Conservation (phyloP, 352 stramenopile genomes). For the Plasmopara viticola region DNA sequence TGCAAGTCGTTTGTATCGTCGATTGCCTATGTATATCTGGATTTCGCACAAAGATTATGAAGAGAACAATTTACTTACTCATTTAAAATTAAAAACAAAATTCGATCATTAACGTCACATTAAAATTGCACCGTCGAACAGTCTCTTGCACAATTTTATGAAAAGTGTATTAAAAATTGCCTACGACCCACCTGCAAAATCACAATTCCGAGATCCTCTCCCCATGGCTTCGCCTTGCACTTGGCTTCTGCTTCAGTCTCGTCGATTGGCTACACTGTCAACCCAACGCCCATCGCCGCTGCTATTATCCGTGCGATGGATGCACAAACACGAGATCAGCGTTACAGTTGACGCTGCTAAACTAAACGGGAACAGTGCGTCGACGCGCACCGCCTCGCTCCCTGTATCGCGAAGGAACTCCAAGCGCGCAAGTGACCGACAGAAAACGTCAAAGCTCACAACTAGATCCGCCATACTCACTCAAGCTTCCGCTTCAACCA, state of each 20-base stretch:
- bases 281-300: conserved; percentile 7
- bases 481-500: conserved; percentile 3
- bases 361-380: conserved; percentile 14
- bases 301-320: conserved; percentile 12
- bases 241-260: conserved; percentile 18
- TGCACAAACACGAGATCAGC: conserved; percentile 11
- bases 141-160: too few relatives aligned
- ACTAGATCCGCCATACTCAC: conserved; percentile 1
- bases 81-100: too few relatives aligned
- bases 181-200: too few relatives aligned
- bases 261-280: conserved; percentile 3
- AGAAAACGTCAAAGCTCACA: conserved; percentile 17
- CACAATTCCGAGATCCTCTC: neutral
- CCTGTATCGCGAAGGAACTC: conserved; percentile 3
- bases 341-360: conserved; percentile 14
- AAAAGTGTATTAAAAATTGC: too few relatives aligned
- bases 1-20: too few relatives aligned
- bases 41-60: too few relatives aligned
- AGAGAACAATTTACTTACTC: too few relatives aligned
- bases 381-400: conserved; percentile 1
- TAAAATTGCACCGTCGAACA: too few relatives aligned
- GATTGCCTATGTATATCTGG: too few relatives aligned
- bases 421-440: conserved; percentile 24
- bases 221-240: conserved; percentile 9
- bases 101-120: too few relatives aligned